Evolutionary conservation across 1,284 basidiomycete genomes (phyloP).

Genomic region (Moniliella sp.): DNA sequence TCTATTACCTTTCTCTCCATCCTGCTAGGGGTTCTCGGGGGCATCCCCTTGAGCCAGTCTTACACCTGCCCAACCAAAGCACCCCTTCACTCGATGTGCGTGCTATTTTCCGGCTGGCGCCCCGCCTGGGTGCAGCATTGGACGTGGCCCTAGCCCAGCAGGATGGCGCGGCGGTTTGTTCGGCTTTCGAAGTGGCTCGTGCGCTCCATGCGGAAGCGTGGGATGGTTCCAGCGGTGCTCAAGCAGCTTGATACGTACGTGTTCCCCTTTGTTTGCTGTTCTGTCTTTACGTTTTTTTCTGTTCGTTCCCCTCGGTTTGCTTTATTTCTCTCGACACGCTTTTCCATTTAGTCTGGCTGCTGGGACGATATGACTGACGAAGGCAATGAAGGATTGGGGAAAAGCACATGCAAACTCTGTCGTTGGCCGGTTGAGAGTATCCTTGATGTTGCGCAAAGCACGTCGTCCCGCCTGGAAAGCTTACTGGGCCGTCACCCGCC

Average conservation of each 20-base stretch:
- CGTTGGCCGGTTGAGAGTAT: slow-evolving; percentile 11
- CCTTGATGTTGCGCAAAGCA: slow-evolving; percentile 5
- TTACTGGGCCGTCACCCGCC: no score
- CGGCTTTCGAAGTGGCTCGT: slow-evolving; percentile 8
- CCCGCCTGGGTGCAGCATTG: background rate
- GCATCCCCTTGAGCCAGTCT: slow-evolving; percentile 8
- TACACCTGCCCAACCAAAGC: background rate
- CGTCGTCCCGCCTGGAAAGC: slow-evolving; percentile 8
- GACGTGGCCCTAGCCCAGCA: slow-evolving; percentile 1
- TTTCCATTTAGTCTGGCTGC: slow-evolving; percentile 7
- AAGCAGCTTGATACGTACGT: slow-evolving; percentile 47
- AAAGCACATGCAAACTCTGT: no score
- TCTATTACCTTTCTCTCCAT: slow-evolving; percentile 1
- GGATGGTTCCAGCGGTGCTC: slow-evolving; percentile 58
- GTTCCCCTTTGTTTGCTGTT: background rate
- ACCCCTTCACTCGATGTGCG: slow-evolving; percentile 7
- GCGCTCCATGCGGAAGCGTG: slow-evolving; percentile 52
- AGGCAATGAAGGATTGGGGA: no score
- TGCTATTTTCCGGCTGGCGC: slow-evolving; percentile 9
- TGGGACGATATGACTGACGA: slow-evolving; percentile 5
- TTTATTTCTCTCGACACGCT: no score
- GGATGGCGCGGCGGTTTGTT: background rate
- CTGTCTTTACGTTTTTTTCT: slow-evolving; percentile 12
- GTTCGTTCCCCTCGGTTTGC: no score
- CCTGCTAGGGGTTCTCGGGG: slow-evolving; percentile 6